These are phyloP conservation scores for Talaromyces sp. DNA, from an alignment of 2,329 filamentous ascomycete genomes.

Conservation along the genomic window DNA sequence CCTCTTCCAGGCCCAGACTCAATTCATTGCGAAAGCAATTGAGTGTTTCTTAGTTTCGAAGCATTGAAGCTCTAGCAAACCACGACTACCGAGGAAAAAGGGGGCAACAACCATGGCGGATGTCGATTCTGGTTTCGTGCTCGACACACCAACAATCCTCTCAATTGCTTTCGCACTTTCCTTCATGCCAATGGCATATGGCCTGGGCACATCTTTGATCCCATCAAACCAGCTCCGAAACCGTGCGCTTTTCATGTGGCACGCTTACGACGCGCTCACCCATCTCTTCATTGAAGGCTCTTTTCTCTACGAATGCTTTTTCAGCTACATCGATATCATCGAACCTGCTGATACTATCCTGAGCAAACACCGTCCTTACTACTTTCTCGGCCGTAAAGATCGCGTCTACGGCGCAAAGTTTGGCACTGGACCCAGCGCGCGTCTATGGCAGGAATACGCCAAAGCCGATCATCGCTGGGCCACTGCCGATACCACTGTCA, in stretches of 20 bases:
- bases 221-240: constrained; percentile 53
- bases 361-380: constrained; percentile 28
- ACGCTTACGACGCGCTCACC: constrained; percentile 85
- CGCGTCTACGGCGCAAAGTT: constrained; percentile 59
- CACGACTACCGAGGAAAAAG: not conserved
- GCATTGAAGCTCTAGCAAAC: not conserved
- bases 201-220: constrained; percentile 55
- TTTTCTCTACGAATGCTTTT: constrained; percentile 93
- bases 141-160: constrained; percentile 48
- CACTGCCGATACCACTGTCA: constrained; percentile 55
- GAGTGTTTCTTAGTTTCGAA: not conserved
- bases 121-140: constrained; percentile 30
- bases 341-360: constrained; percentile 29
- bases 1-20: too few species aligned
- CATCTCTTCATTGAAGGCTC: constrained; percentile 88
- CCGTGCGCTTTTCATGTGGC: constrained; percentile 88
- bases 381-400: constrained; percentile 53
- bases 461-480: constrained; percentile 62
- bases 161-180: constrained; percentile 50
- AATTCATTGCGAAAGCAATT: not conserved
- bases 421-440: constrained; percentile 51
- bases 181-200: constrained; percentile 52
- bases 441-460: constrained; percentile 63
- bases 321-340: constrained; percentile 52
- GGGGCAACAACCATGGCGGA: constrained; percentile 14